Base-by-base conservation (phyloP, 108 stramenopile genomes). In the Nannochloropsis gaditana region DNA sequence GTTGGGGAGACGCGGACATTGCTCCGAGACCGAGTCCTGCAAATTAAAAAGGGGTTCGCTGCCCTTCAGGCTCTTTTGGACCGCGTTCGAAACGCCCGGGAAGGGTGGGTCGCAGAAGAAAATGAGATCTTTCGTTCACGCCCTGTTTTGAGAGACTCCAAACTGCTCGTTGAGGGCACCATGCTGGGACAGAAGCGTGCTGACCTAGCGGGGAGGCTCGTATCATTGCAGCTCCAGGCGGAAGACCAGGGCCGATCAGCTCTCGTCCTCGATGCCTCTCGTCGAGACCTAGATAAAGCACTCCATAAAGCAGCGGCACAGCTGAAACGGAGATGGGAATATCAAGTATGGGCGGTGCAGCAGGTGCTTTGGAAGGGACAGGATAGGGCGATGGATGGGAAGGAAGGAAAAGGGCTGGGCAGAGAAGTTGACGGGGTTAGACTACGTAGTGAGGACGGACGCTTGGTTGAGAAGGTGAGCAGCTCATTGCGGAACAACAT, bases 321-420 rank as follows among this genome's bases (percentile, higher is more conserved):
- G 19, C 8, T 73, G 8, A 73, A 73, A n/a, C 19, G 59, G 19
- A 15, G 59, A 2, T 73, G 4, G 59, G 59, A 73, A n/a, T n/a
- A 73, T 15, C 59, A 73, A 15, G 59, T 73, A n/a, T 73, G 59
- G 59, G 59, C 59, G 19, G 59, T 73, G 59, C 59, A 73, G n/a
- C 59, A 73, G 59, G 59, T 73, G 59, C 31, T 73, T 73, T n/a
- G 59, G 59, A 6, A n/a, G 59, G 8, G 59, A 8, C 2, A 73
- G 59, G n/a, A n/a, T 15, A 73, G 59, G 59, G 15, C 59, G 59
- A 73, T 31, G 0, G 31, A 31, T 31, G 59, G 47, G 15, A 50
- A 15, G 15, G 47, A n/a, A 73, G 59, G 59, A 73, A n/a, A n/a
- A 73, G 59, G 4, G 4, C n/a, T 73, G 59, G 31, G 31, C 31